Base-by-base conservation (phyloP, 2,329 filamentous ascomycete species). In the Colletotrichum lini region DNA sequence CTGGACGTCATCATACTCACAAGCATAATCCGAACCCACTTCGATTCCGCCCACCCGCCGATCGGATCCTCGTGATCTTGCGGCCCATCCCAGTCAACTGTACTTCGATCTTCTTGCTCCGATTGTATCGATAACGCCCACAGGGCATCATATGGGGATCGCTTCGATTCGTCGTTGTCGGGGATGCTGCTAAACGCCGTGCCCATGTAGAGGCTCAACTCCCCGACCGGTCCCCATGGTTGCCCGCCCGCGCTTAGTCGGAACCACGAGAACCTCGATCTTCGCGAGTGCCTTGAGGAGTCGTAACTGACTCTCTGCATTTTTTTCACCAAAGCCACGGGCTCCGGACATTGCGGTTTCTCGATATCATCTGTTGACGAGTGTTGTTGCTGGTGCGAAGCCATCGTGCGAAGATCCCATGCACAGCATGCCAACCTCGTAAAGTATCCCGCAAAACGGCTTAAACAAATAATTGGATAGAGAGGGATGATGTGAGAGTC, bases 181-280 rank as follows among this genome's bases (percentile, higher is more conserved):
- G 65, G 65, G 4, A 72, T 72, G 47, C 65, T 69, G 35, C 65
- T 69, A 21, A 72, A 72, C 8, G 69, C 69, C 5, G 68, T 53
- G 40, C 68, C 58, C 58, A 71, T 71, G 52, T 68, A 71, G 10
- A 72, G 58, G 21, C 23, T 72, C 3, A 69, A 45, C 65, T 72
- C 69, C 35, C 68, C 65, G 26, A 72, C 69, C 5, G 69, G 69
- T 5, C 65, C 69, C 13, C 49, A 54, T 3, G 65, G 69, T 12
- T 45, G 69, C 8, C 58, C 69, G 15, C 50, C 44, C 21, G 47
- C 65, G 53, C 69, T 59, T 10, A 72, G 47, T 16, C 58, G 40
- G 12, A 72, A 69, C 69, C 69, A 69, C 7, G 58, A 72, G 47
- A 72, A 72, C 1, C 65, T 47, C 1, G 69, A 72, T 16, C 30